These are phyloP conservation scores for Ceratocystis lukuohia DNA, from an alignment of 2,329 filamentous ascomycete genomes.

Conservation along the genomic window DNA sequence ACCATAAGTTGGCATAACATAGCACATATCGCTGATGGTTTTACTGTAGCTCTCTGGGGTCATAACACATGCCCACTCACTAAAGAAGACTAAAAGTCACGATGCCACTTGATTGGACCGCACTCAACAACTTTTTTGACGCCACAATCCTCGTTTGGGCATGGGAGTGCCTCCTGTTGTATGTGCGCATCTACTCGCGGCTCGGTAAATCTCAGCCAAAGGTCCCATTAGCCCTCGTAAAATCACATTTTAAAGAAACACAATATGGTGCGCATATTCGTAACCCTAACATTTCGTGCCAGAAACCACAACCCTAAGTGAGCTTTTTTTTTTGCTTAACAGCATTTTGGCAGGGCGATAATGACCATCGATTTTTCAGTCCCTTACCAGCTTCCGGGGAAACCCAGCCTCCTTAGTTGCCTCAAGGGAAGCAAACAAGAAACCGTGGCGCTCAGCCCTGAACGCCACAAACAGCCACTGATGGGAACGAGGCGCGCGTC, in stretches of 20 bases:
- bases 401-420: neutral
- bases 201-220: neutral
- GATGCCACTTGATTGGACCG: neutral
- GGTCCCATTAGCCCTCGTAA: neutral
- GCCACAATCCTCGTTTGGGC: neutral
- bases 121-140: neutral
- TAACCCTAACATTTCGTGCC: neutral
- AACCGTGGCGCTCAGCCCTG: neutral
- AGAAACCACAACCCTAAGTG: neutral
- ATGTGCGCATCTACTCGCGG: neutral
- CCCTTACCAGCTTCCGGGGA: neutral
- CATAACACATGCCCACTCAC: too few relatives aligned
- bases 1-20: neutral
- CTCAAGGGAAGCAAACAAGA: neutral
- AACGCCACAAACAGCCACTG: neutral
- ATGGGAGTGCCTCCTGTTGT: neutral
- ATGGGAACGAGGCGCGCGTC: too few relatives aligned
- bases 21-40: neutral
- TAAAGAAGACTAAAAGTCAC: neutral
- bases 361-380: neutral
- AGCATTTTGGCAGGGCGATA: neutral
- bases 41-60: neutral
- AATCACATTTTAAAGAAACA: neutral
- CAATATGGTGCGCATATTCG: neutral
- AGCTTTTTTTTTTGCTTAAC: neutral